Evolutionary conservation across 2,329 filamentous ascomycete genomes (phyloP).

Genomic region (Coniochaeta sp.): DNA sequence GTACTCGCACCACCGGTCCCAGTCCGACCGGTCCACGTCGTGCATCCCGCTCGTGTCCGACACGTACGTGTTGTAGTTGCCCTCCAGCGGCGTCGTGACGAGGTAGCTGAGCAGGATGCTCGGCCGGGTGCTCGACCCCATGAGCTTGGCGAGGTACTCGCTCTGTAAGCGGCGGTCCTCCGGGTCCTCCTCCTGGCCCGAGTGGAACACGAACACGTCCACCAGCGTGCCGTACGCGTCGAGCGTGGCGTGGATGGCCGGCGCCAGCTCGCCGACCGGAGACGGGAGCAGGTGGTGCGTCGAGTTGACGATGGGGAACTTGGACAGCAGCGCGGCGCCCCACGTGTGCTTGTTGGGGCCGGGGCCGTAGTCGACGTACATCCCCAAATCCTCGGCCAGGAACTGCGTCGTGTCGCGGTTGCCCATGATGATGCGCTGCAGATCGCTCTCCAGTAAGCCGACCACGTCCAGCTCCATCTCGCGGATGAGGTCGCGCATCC

Average conservation of each 20-base stretch:
- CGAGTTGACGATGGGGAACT: slow-evolving; percentile 95
- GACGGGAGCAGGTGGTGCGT: slow-evolving; percentile 92
- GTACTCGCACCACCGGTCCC: slow-evolving; percentile 99
- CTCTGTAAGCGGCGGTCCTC: slow-evolving; percentile 85
- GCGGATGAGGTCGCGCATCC: slow-evolving; percentile 84
- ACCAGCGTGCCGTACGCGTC: slow-evolving; percentile 85
- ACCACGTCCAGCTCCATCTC: slow-evolving; percentile 97
- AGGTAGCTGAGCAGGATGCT: slow-evolving; percentile 85
- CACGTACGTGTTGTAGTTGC: slow-evolving; percentile 96
- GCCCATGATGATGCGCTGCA: slow-evolving; percentile 98
- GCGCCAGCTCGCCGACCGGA: slow-evolving; percentile 88
- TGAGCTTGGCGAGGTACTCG: slow-evolving; percentile 78
- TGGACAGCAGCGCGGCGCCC: slow-evolving; percentile 87
- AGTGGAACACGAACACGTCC: slow-evolving; percentile 97
- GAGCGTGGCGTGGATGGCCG: slow-evolving; percentile 93
- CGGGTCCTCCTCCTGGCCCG: slow-evolving; percentile 91
- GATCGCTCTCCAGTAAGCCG: slow-evolving; percentile 86
- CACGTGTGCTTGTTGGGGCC: slow-evolving; percentile 99
- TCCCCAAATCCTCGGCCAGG: slow-evolving; percentile 90
- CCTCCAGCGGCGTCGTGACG: slow-evolving; percentile 80
- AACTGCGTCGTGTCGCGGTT: slow-evolving; percentile 95
- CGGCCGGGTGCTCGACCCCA: slow-evolving; percentile 75
- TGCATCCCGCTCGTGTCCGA: slow-evolving; percentile 83
- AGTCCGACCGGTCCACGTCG: slow-evolving; percentile 86
- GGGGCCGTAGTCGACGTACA: slow-evolving; percentile 97